Evolutionary conservation across 768 basidiomycete genomes (phyloP).

Genomic region (Mycena maculata): DNA sequence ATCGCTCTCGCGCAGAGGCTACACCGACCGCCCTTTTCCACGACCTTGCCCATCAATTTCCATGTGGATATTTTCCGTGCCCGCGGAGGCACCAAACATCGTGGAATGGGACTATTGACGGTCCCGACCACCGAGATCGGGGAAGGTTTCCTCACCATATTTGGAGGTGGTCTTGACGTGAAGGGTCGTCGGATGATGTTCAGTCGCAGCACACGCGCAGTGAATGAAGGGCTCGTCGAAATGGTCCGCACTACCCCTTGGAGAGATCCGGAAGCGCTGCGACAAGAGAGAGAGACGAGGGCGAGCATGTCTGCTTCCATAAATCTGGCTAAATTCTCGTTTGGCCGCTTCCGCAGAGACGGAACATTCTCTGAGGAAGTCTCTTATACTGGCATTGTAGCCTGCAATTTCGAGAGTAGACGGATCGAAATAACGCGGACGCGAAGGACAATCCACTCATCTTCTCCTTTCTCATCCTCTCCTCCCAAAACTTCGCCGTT

Average conservation of each 20-base stretch:
- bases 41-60: constrained; percentile 44
- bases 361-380: constrained; percentile 49
- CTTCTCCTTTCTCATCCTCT: too few relatives aligned
- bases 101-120: constrained; percentile 44
- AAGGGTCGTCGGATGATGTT: constrained; percentile 41
- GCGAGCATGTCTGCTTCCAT: constrained; percentile 38
- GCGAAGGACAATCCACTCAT: background rate
- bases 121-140: constrained; percentile 39
- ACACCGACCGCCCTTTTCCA: constrained; percentile 48
- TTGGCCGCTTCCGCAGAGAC: constrained; percentile 50
- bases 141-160: constrained; percentile 41
- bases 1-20: constrained; percentile 46
- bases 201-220: constrained; percentile 33
- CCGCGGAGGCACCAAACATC: constrained; percentile 16
- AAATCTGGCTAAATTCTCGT: constrained; percentile 41
- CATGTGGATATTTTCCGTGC: constrained; percentile 45
- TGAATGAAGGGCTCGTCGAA: constrained; percentile 39
- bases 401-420: constrained; percentile 50
- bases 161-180: constrained; percentile 42
- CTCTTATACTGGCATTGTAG: constrained; percentile 42
- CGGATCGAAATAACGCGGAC: constrained; percentile 44
- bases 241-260: constrained; percentile 40
- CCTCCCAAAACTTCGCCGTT: too few relatives aligned
- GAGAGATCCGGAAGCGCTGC: constrained; percentile 44
- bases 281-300: constrained; percentile 39